Evolutionary conservation across 148 eudicot species (phyloP), one percentile per base, ranked within the genome.

Genomic region (Simmondsia chinensis): DNA sequence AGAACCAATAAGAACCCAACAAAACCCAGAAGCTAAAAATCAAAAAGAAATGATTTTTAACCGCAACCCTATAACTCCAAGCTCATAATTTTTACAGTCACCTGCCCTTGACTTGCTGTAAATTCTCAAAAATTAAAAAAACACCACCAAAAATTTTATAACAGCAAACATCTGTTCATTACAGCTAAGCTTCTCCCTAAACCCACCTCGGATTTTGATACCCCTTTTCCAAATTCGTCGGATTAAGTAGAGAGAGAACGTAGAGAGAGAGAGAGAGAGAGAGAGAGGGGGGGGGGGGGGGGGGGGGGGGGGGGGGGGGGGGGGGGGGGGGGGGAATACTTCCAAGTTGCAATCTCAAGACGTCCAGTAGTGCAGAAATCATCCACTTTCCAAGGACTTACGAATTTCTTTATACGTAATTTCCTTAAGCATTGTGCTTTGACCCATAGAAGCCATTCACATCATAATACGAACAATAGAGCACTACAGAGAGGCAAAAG

Each of bases 151-250:
- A 53, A 22, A 35, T 10, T 17, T 32, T 21, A 15, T 1, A 42
- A 14, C 11, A 41, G 33, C 32, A 7, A 42, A 54, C 1, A 22
- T 32, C 9, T 22, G 50, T 54, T 38, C 18, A 55, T 13, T 43
- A 55, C 60, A 55, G 59, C 59, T 54, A 33, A 41, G 39, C 48
- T 42, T 31, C 5, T 7, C 34, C 24, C 45, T 39, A 39, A 25
- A 28, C 46, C 28, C 50, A 55, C 60, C 50, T 55, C 50, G 58
- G 60, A 55, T 55, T 43, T 27, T 15, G 50, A 44, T 55, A 43
- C 18, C 42, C 42, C 42, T 44, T 43, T 24, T 43, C 31, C 33
- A 24, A 22, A 8, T 32, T 32, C 43, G 50, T 33, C 35, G 50
- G 43, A 55, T 55, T 34, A 23, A 43, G 50, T 43, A 10, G 50